phyloP scores from a whole-genome alignment of 352 stramenopile species.

The Globisporangium radiosum region DNA sequence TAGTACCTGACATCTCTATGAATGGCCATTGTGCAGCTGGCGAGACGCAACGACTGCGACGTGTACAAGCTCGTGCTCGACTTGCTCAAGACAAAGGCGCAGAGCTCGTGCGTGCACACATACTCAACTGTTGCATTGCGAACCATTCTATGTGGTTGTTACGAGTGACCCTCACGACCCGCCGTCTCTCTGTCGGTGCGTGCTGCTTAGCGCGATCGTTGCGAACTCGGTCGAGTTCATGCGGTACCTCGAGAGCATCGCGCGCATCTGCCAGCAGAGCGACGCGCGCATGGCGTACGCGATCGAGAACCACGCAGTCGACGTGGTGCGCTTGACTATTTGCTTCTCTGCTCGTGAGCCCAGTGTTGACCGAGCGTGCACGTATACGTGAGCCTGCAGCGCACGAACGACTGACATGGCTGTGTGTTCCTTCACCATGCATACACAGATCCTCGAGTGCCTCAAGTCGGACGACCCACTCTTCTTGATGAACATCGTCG shows the following conservation, averaged over 20 bases:
- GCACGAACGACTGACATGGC: neutral
- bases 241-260: conserved; percentile 70
- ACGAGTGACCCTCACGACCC: neutral
- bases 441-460: conserved; percentile 51
- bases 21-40: too few species aligned
- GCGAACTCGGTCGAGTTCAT: conserved; percentile 69
- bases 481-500: conserved; percentile 82
- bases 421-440: neutral
- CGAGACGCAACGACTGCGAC: conserved; percentile 5
- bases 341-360: neutral
- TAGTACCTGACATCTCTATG: neutral
- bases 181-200: neutral
- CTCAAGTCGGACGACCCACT: conserved; percentile 72
- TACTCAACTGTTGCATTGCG: neutral
- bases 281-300: conserved; percentile 60
- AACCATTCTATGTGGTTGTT: neutral
- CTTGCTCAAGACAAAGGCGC: conserved; percentile 32
- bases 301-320: conserved; percentile 27
- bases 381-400: too few species aligned
- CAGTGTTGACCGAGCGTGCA: too few species aligned
- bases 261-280: conserved; percentile 46
- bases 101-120: conserved; percentile 27
- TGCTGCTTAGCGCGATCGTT: conserved; percentile 22
- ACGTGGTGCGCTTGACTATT: neutral
- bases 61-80: conserved; percentile 52